Conservation (phyloP, 129 eudicot species). For the Apium graveolens region DNA sequence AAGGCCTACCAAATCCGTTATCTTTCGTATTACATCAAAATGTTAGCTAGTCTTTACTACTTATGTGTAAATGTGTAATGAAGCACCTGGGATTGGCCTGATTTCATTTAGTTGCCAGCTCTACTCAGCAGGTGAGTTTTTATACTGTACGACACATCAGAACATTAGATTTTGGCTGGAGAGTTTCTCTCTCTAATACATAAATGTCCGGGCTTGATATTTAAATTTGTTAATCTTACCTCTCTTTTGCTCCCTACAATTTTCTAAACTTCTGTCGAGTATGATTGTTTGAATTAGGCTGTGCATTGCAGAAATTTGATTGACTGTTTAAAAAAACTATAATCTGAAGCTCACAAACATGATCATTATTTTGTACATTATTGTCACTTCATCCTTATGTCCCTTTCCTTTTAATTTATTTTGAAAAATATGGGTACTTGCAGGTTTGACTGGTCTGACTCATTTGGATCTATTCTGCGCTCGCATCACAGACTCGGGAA, state of each 20-base stretch:
- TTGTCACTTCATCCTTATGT: neutral
- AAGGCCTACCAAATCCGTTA: neutral
- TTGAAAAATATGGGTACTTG: neutral
- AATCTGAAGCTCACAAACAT: neutral
- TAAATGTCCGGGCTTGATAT: neutral
- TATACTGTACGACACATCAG: neutral
- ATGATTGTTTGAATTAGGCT: neutral
- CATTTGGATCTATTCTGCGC: conserved; percentile 95
- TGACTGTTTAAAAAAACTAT: neutral
- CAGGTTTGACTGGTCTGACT: conserved; percentile 77
- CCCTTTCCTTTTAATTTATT: neutral
- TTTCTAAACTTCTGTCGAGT: neutral
- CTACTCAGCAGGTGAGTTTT: neutral
- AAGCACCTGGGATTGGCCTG: neutral
- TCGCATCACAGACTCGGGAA: conserved; percentile 75
- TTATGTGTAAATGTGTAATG: neutral
- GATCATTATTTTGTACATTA: neutral
- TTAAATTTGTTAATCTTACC: neutral
- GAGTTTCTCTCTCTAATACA: neutral
- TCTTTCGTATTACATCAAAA: neutral
- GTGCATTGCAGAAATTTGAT: neutral
- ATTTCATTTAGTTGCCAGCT: neutral
- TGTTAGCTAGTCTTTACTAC: neutral
- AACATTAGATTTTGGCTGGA: neutral
- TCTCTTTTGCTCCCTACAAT: neutral